Percentiles rank a stretch among this genome's conserved stretches.
These are phyloP conservation scores for Inga leiocalycina DNA, from an alignment of 306 rosid genomes.

Conservation along the genomic window DNA sequence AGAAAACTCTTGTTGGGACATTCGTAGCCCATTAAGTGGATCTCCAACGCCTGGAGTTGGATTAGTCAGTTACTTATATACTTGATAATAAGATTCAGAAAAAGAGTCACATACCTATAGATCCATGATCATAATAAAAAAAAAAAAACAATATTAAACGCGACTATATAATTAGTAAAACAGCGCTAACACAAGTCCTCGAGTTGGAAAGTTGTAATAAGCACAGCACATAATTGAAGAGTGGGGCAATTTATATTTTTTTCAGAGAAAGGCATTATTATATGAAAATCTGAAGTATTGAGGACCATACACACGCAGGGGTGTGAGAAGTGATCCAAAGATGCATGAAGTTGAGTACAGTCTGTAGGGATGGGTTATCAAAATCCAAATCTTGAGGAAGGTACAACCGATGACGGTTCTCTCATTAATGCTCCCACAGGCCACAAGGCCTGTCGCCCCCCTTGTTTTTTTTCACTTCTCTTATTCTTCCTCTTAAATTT, in stretches of 20 bases:
- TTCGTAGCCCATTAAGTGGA: too few species aligned
- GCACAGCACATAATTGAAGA: not conserved
- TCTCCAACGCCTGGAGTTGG: too few species aligned
- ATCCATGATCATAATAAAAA: too few species aligned
- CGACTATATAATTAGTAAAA: not conserved
- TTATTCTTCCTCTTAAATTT: not conserved
- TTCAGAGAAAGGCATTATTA: not conserved
- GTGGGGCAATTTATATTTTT: not conserved
- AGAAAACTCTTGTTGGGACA: too few species aligned
- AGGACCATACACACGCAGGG: slow-evolving; percentile 28
- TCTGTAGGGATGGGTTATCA: slow-evolving; percentile 41
- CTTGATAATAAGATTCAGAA: too few species aligned
- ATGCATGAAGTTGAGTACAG: slow-evolving; percentile 45
- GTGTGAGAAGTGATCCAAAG: not conserved
- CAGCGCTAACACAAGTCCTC: not conserved
- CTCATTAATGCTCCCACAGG: slow-evolving; percentile 46
- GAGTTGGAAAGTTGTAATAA: not conserved
- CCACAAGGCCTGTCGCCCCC: slow-evolving; percentile 39
- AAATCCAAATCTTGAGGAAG: slow-evolving; percentile 33
- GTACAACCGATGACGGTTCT: slow-evolving; percentile 36
- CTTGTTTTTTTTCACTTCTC: not conserved
- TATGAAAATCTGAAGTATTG: slow-evolving; percentile 21
- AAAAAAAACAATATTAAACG: too few species aligned
- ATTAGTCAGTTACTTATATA: too few species aligned
- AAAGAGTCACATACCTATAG: too few species aligned